Evolutionary conservation across 345 rosid species (phyloP).

Genomic region (Brassica rapa): DNA sequence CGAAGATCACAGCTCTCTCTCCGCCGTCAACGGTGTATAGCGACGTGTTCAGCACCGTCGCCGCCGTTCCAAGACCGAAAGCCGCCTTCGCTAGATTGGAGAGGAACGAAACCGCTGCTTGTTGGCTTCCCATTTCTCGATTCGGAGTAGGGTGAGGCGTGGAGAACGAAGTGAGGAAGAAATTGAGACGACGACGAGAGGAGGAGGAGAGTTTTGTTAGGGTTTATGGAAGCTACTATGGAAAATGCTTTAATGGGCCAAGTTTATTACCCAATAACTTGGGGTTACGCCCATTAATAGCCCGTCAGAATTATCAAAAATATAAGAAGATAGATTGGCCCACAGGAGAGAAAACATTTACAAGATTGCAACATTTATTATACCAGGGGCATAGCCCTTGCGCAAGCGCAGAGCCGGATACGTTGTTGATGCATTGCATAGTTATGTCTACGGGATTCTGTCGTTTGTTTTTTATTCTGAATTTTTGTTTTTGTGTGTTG

Average conservation of each 20-base stretch:
- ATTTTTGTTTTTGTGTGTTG: no score
- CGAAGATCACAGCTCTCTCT: constrained; percentile 90
- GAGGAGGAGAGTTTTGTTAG: constrained; percentile 20
- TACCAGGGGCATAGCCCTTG: no score
- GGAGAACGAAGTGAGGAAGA: not conserved
- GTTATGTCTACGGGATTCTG: no score
- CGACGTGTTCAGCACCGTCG: constrained; percentile 62
- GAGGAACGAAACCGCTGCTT: constrained; percentile 74
- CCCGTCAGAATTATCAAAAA: not conserved
- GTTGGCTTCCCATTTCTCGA: constrained; percentile 69
- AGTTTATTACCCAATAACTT: not conserved
- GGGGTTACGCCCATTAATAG: not conserved
- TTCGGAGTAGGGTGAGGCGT: not conserved
- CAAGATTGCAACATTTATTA: no score
- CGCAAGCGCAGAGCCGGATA: no score
- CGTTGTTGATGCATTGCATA: no score
- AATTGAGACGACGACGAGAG: not conserved
- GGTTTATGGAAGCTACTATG: constrained; percentile 32
- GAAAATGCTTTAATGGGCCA: constrained; percentile 1
- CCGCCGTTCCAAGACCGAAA: constrained; percentile 77
- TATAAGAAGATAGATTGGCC: not conserved
- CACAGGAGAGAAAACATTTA: not conserved
- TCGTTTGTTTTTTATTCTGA: no score
- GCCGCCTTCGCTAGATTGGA: constrained; percentile 73
- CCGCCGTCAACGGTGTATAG: constrained; percentile 98